Base-by-base conservation (phyloP, 1,139 yeast genomes). In the Eremothecium sinecaudum region DNA sequence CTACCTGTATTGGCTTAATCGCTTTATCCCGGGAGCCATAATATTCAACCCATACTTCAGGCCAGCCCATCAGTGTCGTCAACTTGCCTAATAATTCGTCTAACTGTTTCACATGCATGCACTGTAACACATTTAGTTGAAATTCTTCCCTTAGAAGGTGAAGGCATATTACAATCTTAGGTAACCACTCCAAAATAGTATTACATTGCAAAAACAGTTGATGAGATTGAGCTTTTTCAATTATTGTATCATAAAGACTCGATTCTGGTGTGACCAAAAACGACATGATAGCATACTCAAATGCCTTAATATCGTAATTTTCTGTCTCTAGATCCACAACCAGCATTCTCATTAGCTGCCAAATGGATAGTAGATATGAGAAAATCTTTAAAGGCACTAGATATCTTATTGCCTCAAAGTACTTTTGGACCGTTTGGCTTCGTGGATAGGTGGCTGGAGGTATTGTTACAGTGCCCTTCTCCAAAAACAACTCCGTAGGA, bases 101-200 rank as follows among this genome's bases (percentile, higher is more conserved):
- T 11, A 86, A 48, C 24, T 58, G 56, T 4, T 58, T 46, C 12
- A 68, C 59, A 14, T 63, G 59, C 0, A 47, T 41, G 2, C 51
- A 42, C 8, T 67, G 63, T 23, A 76, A 60, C 2, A 73, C 58
- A 46, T 80, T 75, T 24, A 90, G 61, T 37, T 71, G 66, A 28
- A 69, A 58, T 42, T 87, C 97, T 54, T 90, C 96, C 39, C 87
- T 62, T 2, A 84, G 59, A 22, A 84, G 51, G 60, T 87, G 97
- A 26, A 87, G 56, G 0, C 86, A 73, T 21, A 81, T 58, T 0
- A 77, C 65, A n/a, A 83, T 66, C 41, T 71, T 75, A 1, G 84
- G 82, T 2, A 76, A 57, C 48, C 73, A 56, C 28, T 72, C 73
- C 8, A 62, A 55, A 27, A 74, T 54, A 2, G 45, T 39, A 66